Percentiles rank a stretch among this genome's conserved stretches.
Evolutionary conservation across 352 stramenopile genomes (phyloP).

Genomic region (Pythium aphanidermatum): DNA sequence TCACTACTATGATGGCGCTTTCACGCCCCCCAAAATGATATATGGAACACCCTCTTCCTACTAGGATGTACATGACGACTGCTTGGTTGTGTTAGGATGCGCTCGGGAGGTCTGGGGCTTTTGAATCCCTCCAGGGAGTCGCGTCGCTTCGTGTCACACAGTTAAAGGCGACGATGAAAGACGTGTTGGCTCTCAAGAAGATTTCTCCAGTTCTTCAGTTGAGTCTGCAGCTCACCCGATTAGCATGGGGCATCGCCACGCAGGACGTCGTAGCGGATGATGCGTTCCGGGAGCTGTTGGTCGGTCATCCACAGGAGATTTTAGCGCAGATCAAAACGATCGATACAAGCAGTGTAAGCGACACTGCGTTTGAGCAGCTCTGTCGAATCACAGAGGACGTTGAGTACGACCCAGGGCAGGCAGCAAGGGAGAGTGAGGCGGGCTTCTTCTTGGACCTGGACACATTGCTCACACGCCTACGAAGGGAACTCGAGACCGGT

Average conservation of each 20-base stretch:
- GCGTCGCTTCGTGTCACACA: background rate
- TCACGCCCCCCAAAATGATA: too few species aligned
- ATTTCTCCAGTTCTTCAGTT: conserved; percentile 37
- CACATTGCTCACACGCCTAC: conserved; percentile 25
- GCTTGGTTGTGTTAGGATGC: too few species aligned
- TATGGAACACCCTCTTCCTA: too few species aligned
- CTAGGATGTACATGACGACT: too few species aligned
- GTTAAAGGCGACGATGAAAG: conserved; percentile 24
- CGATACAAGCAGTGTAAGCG: conserved; percentile 20
- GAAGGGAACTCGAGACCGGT: conserved; percentile 28
- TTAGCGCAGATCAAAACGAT: conserved; percentile 24
- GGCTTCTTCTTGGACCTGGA: conserved; percentile 63
- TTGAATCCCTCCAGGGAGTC: background rate
- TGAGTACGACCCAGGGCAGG: conserved; percentile 42
- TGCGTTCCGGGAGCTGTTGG: conserved; percentile 33
- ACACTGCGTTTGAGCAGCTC: conserved; percentile 35
- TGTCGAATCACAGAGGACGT: conserved; percentile 44
- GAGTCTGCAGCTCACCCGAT: conserved; percentile 34
- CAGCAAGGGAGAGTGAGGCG: conserved; percentile 51
- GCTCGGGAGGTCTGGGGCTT: too few species aligned
- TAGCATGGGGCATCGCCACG: background rate
- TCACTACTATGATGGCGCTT: background rate
- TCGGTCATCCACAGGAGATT: conserved; percentile 36
- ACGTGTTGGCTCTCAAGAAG: conserved; percentile 53
- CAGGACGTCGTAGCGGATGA: conserved; percentile 28